A percentile compares a stretch with the other conserved stretches of the same genome.
Conservation (phyloP, 805 yeast genomes). For the Candida endomychidarum region DNA sequence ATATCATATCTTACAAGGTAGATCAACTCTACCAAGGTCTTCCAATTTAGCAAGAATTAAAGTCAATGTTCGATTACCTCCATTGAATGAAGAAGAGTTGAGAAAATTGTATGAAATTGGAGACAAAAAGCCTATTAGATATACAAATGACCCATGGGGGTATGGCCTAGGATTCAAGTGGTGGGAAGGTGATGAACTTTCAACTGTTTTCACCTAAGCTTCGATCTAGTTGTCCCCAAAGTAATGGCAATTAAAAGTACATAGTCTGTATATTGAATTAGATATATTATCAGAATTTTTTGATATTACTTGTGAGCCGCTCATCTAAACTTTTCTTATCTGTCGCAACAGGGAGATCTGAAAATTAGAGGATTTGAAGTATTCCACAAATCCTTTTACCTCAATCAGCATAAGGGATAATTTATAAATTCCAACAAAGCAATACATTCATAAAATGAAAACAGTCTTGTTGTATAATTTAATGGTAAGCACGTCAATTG, state of each 20-base stretch:
- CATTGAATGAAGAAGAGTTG: constrained; percentile 38
- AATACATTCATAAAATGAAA: not conserved
- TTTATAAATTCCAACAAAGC: too few species aligned
- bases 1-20: constrained; percentile 60
- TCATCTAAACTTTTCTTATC: too few species aligned
- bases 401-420: too few species aligned
- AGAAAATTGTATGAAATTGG: constrained; percentile 30
- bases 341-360: too few species aligned
- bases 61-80: constrained; percentile 33
- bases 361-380: too few species aligned
- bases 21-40: constrained; percentile 68
- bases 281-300: too few species aligned
- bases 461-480: not conserved
- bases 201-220: constrained; percentile 19
- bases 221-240: too few species aligned
- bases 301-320: too few species aligned
- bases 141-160: constrained; percentile 36
- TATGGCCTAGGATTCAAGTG: constrained; percentile 35
- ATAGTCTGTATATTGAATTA: too few species aligned
- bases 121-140: constrained; percentile 29
- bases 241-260: too few species aligned
- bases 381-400: too few species aligned
- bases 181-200: constrained; percentile 43
- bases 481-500: not conserved
- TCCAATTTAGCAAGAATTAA: constrained; percentile 63